phyloP scores from a whole-genome alignment of 2,329 filamentous ascomycete genomes.

The Trichoderma arundinaceum region DNA sequence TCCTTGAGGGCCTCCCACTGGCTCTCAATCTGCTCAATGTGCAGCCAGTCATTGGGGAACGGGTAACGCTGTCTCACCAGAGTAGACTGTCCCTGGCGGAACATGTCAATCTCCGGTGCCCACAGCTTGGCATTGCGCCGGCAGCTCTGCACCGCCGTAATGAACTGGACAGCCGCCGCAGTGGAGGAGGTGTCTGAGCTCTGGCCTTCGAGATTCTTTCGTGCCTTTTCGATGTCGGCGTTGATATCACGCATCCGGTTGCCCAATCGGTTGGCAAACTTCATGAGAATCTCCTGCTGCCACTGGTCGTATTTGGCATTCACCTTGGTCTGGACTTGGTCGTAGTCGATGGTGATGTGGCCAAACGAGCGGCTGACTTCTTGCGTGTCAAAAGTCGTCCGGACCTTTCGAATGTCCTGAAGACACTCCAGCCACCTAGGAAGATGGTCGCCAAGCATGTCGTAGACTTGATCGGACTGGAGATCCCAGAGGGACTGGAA shows the following conservation, averaged over 20 bases:
- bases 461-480: conserved; percentile 93
- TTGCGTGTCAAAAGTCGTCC: conserved; percentile 95
- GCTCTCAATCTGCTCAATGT: conserved; percentile 93
- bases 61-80: conserved; percentile 91
- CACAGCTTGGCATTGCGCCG: conserved; percentile 92
- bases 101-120: conserved; percentile 95
- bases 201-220: conserved; percentile 88
- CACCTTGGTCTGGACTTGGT: conserved; percentile 97
- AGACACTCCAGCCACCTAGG: conserved; percentile 92
- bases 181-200: conserved; percentile 94
- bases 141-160: conserved; percentile 95
- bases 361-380: conserved; percentile 93
- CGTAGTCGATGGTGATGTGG: conserved; percentile 94
- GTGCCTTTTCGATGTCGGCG: conserved; percentile 86
- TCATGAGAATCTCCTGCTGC: conserved; percentile 95
- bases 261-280: conserved; percentile 88
- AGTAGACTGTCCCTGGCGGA: conserved; percentile 93
- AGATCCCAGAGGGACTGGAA: conserved; percentile 99
- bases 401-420: conserved; percentile 95
- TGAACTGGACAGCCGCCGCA: conserved; percentile 96
- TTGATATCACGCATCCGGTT: conserved; percentile 91
- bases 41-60: conserved; percentile 91
- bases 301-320: conserved; percentile 99
- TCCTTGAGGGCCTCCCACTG: conserved; percentile 96
- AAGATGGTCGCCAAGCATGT: conserved; percentile 87